Evolutionary conservation across 768 basidiomycete species (phyloP), one percentile per base, ranked within the genome.

Genomic region (Boletus rubroflammeus): DNA sequence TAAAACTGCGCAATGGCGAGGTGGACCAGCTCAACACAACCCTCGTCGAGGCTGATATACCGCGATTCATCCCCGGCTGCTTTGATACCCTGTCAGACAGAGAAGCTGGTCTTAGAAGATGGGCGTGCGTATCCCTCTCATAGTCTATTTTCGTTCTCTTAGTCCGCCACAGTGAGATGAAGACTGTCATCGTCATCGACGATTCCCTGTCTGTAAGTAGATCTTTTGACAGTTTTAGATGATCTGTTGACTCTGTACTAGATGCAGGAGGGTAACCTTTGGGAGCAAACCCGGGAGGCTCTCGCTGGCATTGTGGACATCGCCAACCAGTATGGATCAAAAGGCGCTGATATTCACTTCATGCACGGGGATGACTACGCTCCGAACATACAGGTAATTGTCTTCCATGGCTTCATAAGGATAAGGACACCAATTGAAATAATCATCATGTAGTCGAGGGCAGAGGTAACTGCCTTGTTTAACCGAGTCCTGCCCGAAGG

Each of bases 331-430:
- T 72, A 74, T 47, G 75, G 71, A 15, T 66, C 69, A 15, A 73
- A 69, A 32, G 76, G 78, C 15, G 34, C 71, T 45, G 78, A 79
- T 36, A 63, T 78, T n/a, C 68, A 75, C 55, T 78, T 78, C 60
- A 69, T 78, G 61, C 78, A 77, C 53, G 46, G 52, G 9, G 57
- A 61, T 36, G 64, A 58, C 53, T 72, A 66, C 51, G 73, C 64
- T 5, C 53, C 56, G 13, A 63, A 63, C 54, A 57, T 73, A 56
- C 64, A 50, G 59, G 68, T 62, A 41, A 53, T 38, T 19, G 14
- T 28, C 15, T 15, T n/a, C 2, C 6, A 5, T 47, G 7, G 9
- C 6, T 51, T 44, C 11, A n/a, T 5, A 0, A 17, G 21, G 25
- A n/a, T 5, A 0, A 17, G 21, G 25, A 8, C 19, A 11, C 31